Evolutionary conservation across 176 grass and related monocot species (phyloP).

Genomic region (Lolium rigidum): DNA sequence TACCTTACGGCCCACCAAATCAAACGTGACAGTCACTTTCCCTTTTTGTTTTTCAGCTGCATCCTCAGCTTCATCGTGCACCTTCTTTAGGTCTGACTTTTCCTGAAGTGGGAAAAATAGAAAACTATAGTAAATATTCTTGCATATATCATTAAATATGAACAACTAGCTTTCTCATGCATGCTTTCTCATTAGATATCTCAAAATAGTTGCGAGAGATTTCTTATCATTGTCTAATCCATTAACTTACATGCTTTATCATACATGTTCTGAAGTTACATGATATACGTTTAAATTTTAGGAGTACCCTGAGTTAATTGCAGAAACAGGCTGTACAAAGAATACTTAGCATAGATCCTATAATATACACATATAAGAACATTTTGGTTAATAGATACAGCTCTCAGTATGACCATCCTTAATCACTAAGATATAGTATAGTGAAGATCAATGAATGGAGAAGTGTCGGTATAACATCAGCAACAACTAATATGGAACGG

Average conservation of each 20-base stretch:
- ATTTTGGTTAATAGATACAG: conserved; percentile 9
- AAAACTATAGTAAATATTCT: conserved; percentile 8
- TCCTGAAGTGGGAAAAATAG: conserved; percentile 57
- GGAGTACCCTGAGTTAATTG: conserved; percentile 2
- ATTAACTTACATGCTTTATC: conserved; percentile 32
- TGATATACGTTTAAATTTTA: not conserved
- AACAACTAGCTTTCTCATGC: not conserved
- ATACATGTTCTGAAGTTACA: conserved; percentile 6
- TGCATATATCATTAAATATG: not conserved
- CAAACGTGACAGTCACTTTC: conserved; percentile 89
- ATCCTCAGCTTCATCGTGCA: conserved; percentile 76
- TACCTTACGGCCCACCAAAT: conserved; percentile 99
- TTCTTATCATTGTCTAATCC: conserved; percentile 11
- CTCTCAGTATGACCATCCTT: not conserved
- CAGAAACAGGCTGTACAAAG: conserved; percentile 15
- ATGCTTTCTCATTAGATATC: not conserved
- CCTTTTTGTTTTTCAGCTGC: conserved; percentile 64
- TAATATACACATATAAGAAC: not conserved
- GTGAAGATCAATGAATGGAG: not conserved
- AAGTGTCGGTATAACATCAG: not conserved
- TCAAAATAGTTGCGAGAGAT: not conserved
- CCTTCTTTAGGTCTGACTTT: conserved; percentile 70
- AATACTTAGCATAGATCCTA: conserved; percentile 25
- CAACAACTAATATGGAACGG: too few relatives aligned
- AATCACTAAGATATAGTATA: not conserved